Evolutionary conservation across 2,329 filamentous ascomycete species (phyloP).

Genomic region (Pseudogymnoascus sp.): DNA sequence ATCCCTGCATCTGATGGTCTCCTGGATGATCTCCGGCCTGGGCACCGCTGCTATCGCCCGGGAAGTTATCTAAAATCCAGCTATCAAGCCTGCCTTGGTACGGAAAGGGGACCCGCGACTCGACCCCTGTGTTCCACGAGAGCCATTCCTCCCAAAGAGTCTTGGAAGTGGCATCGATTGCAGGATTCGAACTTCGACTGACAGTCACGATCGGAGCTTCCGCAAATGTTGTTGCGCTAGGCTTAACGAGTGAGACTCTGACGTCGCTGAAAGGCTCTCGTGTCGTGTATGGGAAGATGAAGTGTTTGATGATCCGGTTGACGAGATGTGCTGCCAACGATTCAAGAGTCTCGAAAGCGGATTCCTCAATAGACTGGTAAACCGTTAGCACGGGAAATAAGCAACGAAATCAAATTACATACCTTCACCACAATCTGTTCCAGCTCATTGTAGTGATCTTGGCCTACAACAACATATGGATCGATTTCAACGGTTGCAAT

Average conservation of each 20-base stretch:
- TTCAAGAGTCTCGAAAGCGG: constrained; percentile 58
- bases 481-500: constrained; percentile 59
- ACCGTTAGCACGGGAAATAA: background rate
- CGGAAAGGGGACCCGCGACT: constrained; percentile 22
- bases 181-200: constrained; percentile 23
- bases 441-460: constrained; percentile 49
- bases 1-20: constrained; percentile 5
- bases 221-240: constrained; percentile 65
- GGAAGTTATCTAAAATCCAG: constrained; percentile 23
- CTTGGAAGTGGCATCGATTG: constrained; percentile 11
- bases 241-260: constrained; percentile 61
- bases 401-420: constrained; percentile 23
- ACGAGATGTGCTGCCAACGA: constrained; percentile 49
- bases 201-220: constrained; percentile 66
- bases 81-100: constrained; percentile 22
- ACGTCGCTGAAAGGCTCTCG: constrained; percentile 45
- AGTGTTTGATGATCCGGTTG: constrained; percentile 40
- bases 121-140: constrained; percentile 1
- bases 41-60: constrained; percentile 11
- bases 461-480: constrained; percentile 30
- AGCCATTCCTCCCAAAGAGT: constrained; percentile 14
- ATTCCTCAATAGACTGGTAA: constrained; percentile 46
- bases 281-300: constrained; percentile 32
- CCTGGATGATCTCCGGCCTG: background rate
- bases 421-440: constrained; percentile 60